These are phyloP conservation scores for Colletotrichum neosansevieriae DNA, from an alignment of 2,329 filamentous ascomycete genomes.

Conservation along the genomic window DNA sequence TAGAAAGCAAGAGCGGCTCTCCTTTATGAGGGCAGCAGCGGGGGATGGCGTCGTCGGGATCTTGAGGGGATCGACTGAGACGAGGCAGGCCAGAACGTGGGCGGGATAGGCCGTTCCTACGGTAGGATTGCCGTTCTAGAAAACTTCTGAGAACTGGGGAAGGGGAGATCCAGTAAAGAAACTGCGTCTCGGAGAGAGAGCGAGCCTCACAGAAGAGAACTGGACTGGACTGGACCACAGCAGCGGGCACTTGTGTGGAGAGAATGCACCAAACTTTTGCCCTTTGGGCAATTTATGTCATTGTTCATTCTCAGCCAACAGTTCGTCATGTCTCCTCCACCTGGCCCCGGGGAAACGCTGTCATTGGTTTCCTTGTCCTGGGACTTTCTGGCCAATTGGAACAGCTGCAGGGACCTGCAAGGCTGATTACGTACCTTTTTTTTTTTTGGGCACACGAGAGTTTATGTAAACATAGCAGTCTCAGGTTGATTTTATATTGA, in stretches of 20 bases:
- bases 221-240: background rate
- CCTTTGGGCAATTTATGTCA: slow-evolving; percentile 37
- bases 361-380: slow-evolving; percentile 28
- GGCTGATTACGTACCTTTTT: slow-evolving; percentile 38
- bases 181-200: background rate
- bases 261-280: slow-evolving; percentile 27
- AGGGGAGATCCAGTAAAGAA: background rate
- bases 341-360: slow-evolving; percentile 28
- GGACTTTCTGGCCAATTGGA: slow-evolving; percentile 33
- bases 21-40: slow-evolving; percentile 13
- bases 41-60: slow-evolving; percentile 1
- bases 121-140: slow-evolving; percentile 1
- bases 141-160: background rate
- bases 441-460: slow-evolving; percentile 9
- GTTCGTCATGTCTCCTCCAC: slow-evolving; percentile 41
- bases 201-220: slow-evolving; percentile 2
- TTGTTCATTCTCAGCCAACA: slow-evolving; percentile 38
- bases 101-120: slow-evolving; percentile 18
- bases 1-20: slow-evolving; percentile 13
- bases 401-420: slow-evolving; percentile 7
- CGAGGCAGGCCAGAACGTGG: slow-evolving; percentile 27
- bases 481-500: slow-evolving; percentile 10
- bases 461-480: slow-evolving; percentile 2
- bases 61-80: slow-evolving; percentile 22
- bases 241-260: slow-evolving; percentile 8